Evolutionary conservation across 73 alveolate genomes (phyloP).

Genomic region (Blepharisma japonicum): DNA sequence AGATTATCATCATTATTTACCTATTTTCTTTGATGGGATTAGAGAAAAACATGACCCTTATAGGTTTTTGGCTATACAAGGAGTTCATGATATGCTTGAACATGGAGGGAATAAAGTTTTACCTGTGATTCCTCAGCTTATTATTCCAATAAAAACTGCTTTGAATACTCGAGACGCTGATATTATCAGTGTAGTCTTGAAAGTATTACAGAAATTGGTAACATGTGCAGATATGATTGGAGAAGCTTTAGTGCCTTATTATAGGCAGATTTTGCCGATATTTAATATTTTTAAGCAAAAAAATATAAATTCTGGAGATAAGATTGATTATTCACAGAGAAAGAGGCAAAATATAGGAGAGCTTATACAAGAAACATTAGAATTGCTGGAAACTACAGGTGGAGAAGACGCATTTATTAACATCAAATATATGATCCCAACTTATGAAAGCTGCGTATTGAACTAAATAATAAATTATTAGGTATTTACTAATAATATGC

Average conservation of each 20-base stretch:
- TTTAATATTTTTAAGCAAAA: slow-evolving; percentile 92
- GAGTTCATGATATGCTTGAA: slow-evolving; percentile 92
- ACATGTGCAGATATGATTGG: slow-evolving; percentile 94
- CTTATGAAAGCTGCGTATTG: slow-evolving; percentile 97
- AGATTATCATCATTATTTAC: slow-evolving; percentile 98
- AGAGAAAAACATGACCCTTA: slow-evolving; percentile 86
- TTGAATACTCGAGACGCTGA: slow-evolving; percentile 98
- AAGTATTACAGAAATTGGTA: slow-evolving; percentile 96
- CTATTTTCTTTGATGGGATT: slow-evolving; percentile 99
- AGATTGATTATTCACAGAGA: slow-evolving; percentile 96
- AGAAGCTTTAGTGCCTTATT: slow-evolving; percentile 99
- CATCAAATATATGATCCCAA: slow-evolving; percentile 99
- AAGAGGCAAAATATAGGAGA: slow-evolving; percentile 69
- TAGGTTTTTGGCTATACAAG: slow-evolving; percentile 99
- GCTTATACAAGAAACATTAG: slow-evolving; percentile 40
- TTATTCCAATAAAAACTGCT: slow-evolving; percentile 68
- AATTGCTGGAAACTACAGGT: slow-evolving; percentile 91
- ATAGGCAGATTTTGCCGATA: slow-evolving; percentile 98
- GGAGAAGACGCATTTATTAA: slow-evolving; percentile 99
- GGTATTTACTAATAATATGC: not conserved
- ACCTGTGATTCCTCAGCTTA: slow-evolving; percentile 99
- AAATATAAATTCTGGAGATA: slow-evolving; percentile 92
- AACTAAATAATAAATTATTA: slow-evolving; percentile 35
- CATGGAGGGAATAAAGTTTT: slow-evolving; percentile 96
- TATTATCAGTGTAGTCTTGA: slow-evolving; percentile 92